Evolutionary conservation across 108 stramenopile species (phyloP).

Genomic region (Cyclostephanos tholiformis): DNA sequence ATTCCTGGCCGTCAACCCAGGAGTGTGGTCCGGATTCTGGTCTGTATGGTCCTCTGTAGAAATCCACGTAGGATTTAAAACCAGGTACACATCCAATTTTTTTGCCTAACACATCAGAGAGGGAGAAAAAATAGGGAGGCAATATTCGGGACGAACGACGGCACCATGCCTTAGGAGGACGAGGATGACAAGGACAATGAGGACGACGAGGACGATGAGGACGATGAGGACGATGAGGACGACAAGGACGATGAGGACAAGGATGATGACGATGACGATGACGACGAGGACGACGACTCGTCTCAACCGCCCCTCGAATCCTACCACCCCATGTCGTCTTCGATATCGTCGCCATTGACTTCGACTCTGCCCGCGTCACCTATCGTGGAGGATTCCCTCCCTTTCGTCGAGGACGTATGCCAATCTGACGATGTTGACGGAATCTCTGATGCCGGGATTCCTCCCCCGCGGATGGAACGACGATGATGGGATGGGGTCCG

Average conservation of each 20-base stretch:
- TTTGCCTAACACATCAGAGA: no score
- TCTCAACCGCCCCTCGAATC: not conserved
- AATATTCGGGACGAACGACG: conserved; percentile 25
- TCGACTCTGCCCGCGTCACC: not conserved
- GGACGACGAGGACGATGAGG: no score
- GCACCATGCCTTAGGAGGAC: not conserved
- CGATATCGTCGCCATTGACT: not conserved
- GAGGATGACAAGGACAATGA: no score
- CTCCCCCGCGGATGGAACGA: conserved; percentile 29
- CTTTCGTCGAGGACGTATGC: not conserved
- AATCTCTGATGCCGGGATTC: not conserved
- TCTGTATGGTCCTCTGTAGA: no score
- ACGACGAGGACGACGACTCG: conserved; percentile 12
- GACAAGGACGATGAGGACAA: no score
- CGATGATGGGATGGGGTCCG: conserved; percentile 18
- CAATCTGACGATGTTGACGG: not conserved
- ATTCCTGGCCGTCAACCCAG: no score
- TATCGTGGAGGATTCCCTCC: not conserved
- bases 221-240: no score
- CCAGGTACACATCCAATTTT: no score
- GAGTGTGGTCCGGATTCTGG: no score
- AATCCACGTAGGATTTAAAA: no score
- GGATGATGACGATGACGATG: no score
- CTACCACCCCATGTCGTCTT: no score
- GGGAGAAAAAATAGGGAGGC: conserved; percentile 30